These are phyloP conservation scores for Byssochlamys sp. DNA, from an alignment of 2,329 filamentous ascomycete genomes.

Conservation along the genomic window DNA sequence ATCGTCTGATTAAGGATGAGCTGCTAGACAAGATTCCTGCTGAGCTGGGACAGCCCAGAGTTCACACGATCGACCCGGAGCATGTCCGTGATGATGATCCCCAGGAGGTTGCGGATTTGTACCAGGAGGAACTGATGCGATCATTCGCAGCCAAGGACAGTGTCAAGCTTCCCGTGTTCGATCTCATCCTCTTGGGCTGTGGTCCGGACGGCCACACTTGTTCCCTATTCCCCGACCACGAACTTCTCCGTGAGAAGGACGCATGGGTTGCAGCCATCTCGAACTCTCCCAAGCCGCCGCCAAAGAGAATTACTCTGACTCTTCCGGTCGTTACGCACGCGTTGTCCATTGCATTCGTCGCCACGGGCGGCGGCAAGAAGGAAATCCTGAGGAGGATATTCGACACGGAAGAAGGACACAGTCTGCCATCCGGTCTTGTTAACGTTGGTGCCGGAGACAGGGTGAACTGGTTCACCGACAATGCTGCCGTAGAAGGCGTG, in stretches of 20 bases:
- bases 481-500: slow-evolving; percentile 74
- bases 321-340: slow-evolving; percentile 83
- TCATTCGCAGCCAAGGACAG: slow-evolving; percentile 87
- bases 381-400: slow-evolving; percentile 89
- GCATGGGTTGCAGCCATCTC: slow-evolving; percentile 89
- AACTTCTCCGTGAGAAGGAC: slow-evolving; percentile 71
- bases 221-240: slow-evolving; percentile 85
- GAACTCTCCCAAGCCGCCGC: slow-evolving; percentile 89
- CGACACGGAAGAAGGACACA: slow-evolving; percentile 60
- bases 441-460: slow-evolving; percentile 76
- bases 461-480: slow-evolving; percentile 91
- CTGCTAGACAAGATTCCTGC: slow-evolving; percentile 77
- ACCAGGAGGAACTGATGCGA: slow-evolving; percentile 76
- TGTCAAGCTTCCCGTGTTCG: slow-evolving; percentile 89
- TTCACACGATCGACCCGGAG: slow-evolving; percentile 67
- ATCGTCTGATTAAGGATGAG: slow-evolving; percentile 75
- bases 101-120: slow-evolving; percentile 86
- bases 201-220: slow-evolving; percentile 96
- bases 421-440: slow-evolving; percentile 75
- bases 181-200: slow-evolving; percentile 83
- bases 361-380: slow-evolving; percentile 81
- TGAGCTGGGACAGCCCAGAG: slow-evolving; percentile 54
- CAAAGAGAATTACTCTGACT: slow-evolving; percentile 81
- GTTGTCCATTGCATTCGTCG: slow-evolving; percentile 79
- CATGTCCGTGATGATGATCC: slow-evolving; percentile 65